Conservation (phyloP, 352 stramenopile genomes). For the Globisporangium okanoganense region DNA sequence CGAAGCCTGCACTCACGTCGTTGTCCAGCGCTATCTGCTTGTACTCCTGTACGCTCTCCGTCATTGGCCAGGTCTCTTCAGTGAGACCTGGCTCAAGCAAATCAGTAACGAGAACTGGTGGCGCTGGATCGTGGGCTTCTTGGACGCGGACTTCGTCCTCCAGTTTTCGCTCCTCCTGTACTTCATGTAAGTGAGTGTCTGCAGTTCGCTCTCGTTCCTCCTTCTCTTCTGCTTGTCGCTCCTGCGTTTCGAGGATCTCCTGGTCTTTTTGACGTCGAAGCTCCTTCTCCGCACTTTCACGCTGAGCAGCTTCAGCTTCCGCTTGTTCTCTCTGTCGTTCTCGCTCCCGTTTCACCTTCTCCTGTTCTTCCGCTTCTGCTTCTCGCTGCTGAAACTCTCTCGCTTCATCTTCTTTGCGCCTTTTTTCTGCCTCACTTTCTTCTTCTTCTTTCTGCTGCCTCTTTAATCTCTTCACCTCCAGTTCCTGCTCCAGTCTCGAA, state of each 20-base stretch:
- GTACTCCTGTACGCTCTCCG: background rate
- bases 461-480: slow-evolving; percentile 12
- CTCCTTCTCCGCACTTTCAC: background rate
- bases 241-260: slow-evolving; percentile 9
- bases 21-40: background rate
- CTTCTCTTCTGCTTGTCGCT: slow-evolving; percentile 3
- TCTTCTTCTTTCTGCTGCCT: slow-evolving; percentile 23
- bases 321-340: background rate
- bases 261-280: slow-evolving; percentile 3
- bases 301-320: background rate
- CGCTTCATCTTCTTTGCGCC: slow-evolving; percentile 14
- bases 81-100: background rate
- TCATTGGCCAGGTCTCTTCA: background rate
- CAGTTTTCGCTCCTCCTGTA: background rate
- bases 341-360: background rate
- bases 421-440: slow-evolving; percentile 23
- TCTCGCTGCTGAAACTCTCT: slow-evolving; percentile 9
- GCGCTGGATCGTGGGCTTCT: background rate
- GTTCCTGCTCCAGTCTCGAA: slow-evolving; percentile 20
- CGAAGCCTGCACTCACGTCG: background rate
- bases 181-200: background rate
- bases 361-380: slow-evolving; percentile 20
- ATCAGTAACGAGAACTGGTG: background rate
- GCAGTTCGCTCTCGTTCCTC: slow-evolving; percentile 6
- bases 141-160: background rate